These are phyloP conservation scores for Actinidia arguta DNA, from an alignment of 179 eudicot species.

Conservation along the genomic window DNA sequence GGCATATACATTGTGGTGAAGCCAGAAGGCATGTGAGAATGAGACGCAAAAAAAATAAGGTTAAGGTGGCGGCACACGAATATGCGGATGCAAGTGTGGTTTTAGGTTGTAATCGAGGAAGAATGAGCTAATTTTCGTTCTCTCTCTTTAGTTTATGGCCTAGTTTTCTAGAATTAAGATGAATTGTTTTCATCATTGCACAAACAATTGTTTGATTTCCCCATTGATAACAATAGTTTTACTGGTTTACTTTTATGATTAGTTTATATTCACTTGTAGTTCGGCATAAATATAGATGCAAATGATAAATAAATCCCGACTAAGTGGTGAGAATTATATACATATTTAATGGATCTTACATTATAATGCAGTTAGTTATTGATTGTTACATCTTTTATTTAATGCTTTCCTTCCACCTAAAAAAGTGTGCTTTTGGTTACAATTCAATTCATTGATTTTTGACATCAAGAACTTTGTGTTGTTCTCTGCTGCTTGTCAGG, in stretches of 20 bases:
- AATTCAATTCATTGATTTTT: not conserved
- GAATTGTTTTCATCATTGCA: not conserved
- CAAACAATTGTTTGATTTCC: not conserved
- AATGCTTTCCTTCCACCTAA: not conserved
- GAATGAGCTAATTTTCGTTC: too few relatives aligned
- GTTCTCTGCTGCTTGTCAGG: conserved; percentile 33
- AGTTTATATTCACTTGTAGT: not conserved
- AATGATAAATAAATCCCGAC: too few relatives aligned
- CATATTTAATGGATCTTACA: not conserved
- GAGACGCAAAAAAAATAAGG: too few relatives aligned
- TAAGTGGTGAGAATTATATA: not conserved
- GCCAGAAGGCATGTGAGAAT: too few relatives aligned
- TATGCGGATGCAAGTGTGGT: too few relatives aligned
- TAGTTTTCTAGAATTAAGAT: too few relatives aligned
- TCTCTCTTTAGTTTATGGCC: too few relatives aligned
- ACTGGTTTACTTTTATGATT: not conserved
- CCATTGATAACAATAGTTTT: not conserved
- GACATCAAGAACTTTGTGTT: not conserved
- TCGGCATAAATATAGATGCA: too few relatives aligned
- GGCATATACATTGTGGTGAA: too few relatives aligned
- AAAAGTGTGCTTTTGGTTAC: not conserved
- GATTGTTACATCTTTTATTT: not conserved
- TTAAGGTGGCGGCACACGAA: too few relatives aligned
- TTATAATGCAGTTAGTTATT: not conserved
- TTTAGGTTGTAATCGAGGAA: too few relatives aligned